Conservation (phyloP, 73 alveolate genomes). For the Symbiodinium pilosum region DNA sequence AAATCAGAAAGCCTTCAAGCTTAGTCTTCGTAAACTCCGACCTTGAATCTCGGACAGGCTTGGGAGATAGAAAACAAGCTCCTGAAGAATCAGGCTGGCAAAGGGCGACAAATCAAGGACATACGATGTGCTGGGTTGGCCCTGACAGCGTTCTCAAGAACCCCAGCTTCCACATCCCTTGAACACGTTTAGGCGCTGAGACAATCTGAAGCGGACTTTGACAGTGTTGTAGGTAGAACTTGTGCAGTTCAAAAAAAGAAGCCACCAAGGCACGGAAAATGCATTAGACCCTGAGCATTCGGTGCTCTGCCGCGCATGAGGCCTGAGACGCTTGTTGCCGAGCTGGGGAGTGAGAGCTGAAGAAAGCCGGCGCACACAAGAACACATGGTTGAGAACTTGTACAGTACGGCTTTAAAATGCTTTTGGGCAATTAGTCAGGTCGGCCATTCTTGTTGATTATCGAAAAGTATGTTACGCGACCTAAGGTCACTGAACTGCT, state of each 20-base stretch:
- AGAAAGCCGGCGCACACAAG: no score
- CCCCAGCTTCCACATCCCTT: background rate
- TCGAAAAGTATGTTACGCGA: no score
- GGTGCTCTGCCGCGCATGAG: no score
- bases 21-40: background rate
- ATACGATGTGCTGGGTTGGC: background rate
- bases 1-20: background rate
- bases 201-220: background rate
- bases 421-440: no score
- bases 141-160: background rate
- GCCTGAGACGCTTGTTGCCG: no score
- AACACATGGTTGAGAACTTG: no score
- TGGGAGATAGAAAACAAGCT: background rate
- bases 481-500: no score
- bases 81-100: background rate
- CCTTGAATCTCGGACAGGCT: background rate
- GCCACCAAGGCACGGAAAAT: no score
- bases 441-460: no score
- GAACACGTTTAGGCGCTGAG: background rate
- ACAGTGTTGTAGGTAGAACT: background rate
- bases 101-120: background rate
- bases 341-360: no score
- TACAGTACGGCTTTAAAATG: no score
- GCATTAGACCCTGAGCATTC: no score
- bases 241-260: background rate